Percentiles rank a stretch among this genome's conserved stretches.
Evolutionary conservation across 1,284 basidiomycete species (phyloP).

Genomic region (Meripilus lineatus): DNA sequence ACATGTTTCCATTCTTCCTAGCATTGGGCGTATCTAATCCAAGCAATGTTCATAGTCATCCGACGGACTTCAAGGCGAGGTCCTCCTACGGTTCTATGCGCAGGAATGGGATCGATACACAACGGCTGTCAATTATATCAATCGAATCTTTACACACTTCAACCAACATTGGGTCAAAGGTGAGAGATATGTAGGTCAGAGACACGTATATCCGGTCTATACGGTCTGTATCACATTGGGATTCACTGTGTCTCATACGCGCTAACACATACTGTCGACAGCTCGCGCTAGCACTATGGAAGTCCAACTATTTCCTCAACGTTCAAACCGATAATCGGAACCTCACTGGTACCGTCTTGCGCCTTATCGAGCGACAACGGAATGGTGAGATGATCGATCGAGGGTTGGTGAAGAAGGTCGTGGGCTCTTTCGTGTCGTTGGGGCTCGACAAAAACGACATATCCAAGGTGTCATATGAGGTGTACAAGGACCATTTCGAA

Average conservation of each 20-base stretch:
- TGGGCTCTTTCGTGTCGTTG: slow-evolving; percentile 95
- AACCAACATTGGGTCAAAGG: slow-evolving; percentile 99
- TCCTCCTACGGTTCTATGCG: slow-evolving; percentile 89
- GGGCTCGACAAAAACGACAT: slow-evolving; percentile 91
- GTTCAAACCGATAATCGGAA: slow-evolving; percentile 80
- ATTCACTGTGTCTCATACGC: not conserved
- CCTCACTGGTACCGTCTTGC: slow-evolving; percentile 84
- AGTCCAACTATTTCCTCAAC: slow-evolving; percentile 84
- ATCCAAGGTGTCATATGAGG: slow-evolving; percentile 90
- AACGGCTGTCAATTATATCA: slow-evolving; percentile 93
- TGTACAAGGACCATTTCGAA: slow-evolving; percentile 94
- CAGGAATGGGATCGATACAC: slow-evolving; percentile 96
- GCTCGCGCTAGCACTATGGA: slow-evolving; percentile 97
- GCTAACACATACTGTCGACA: slow-evolving; percentile 27
- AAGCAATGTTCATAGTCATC: too few species aligned
- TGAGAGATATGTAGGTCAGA: slow-evolving; percentile 96
- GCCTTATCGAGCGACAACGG: slow-evolving; percentile 88
- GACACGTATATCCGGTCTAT: slow-evolving; percentile 93
- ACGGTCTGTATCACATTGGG: slow-evolving; percentile 60
- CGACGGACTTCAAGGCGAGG: slow-evolving; percentile 80
- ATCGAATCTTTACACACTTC: slow-evolving; percentile 93
- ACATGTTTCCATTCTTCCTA: not conserved
- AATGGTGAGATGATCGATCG: slow-evolving; percentile 96
- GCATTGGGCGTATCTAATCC: too few species aligned
- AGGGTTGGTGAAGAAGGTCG: slow-evolving; percentile 90